A percentile compares a stretch with the other conserved stretches of the same genome.
phyloP scores from a whole-genome alignment of 768 basidiomycete species.

The Leccinellum rugosiceps region DNA sequence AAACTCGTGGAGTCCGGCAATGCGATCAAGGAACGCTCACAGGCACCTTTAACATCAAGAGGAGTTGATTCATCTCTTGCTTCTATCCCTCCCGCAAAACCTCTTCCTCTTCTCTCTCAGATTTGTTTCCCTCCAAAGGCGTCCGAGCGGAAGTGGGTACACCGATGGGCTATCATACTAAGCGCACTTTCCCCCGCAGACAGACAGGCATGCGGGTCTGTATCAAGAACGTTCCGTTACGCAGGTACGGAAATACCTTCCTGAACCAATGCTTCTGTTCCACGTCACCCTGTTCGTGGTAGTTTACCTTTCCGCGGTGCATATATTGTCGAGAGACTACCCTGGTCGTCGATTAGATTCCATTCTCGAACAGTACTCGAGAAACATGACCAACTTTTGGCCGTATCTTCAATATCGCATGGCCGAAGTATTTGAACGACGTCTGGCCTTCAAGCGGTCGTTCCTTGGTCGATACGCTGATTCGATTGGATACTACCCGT shows the following conservation, averaged over 20 bases:
- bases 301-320: slow-evolving; percentile 64
- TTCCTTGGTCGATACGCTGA: slow-evolving; percentile 43
- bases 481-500: slow-evolving; percentile 31
- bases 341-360: slow-evolving; percentile 46
- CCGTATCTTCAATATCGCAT: slow-evolving; percentile 60
- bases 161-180: slow-evolving; percentile 51
- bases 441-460: slow-evolving; percentile 40
- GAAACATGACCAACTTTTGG: slow-evolving; percentile 63
- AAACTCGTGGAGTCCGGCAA: background rate
- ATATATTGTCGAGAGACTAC: slow-evolving; percentile 46
- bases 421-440: slow-evolving; percentile 39
- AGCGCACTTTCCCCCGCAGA: slow-evolving; percentile 45
- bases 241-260: slow-evolving; percentile 41
- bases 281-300: background rate
- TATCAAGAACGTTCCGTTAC: slow-evolving; percentile 61
- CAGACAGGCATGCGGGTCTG: slow-evolving; percentile 44
- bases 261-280: slow-evolving; percentile 1
- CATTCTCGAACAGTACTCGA: slow-evolving; percentile 38
- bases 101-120: slow-evolving; percentile 29
- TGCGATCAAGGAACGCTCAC: background rate
- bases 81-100: background rate
- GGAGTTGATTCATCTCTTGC: background rate
- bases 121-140: slow-evolving; percentile 59
- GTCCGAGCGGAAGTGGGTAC: slow-evolving; percentile 54
- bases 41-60: background rate